These are phyloP conservation scores for Lentinula edodes DNA, from an alignment of 768 basidiomycete species.

Conservation along the genomic window DNA sequence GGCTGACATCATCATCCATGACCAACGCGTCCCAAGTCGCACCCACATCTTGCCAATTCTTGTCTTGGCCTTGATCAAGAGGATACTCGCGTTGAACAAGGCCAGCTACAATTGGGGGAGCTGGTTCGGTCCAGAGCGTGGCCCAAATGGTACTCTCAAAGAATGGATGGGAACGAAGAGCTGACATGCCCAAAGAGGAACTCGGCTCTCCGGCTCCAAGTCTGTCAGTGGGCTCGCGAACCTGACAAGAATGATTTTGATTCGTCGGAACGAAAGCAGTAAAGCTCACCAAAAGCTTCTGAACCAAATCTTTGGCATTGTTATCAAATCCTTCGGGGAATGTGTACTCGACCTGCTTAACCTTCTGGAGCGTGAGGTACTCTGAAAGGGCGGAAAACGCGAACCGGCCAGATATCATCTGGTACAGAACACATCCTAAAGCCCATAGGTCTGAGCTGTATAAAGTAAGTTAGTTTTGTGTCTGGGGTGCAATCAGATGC, in stretches of 20 bases:
- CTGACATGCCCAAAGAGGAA: slow-evolving; percentile 30
- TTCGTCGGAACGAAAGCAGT: not conserved
- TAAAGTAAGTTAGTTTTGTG: slow-evolving; percentile 5
- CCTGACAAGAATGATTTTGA: slow-evolving; percentile 27
- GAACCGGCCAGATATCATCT: slow-evolving; percentile 87
- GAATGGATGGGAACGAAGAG: slow-evolving; percentile 58
- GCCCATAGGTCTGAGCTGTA: slow-evolving; percentile 92
- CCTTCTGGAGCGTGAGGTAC: slow-evolving; percentile 93
- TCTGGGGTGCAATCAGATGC: not conserved
- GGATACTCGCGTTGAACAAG: slow-evolving; percentile 42
- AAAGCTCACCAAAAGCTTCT: slow-evolving; percentile 61
- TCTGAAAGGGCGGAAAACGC: slow-evolving; percentile 90
- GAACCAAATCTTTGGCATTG: slow-evolving; percentile 75
- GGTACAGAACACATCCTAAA: slow-evolving; percentile 89
- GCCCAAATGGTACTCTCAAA: slow-evolving; percentile 56
- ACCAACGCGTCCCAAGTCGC: slow-evolving; percentile 49
- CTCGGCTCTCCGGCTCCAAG: slow-evolving; percentile 50
- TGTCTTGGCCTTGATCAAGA: slow-evolving; percentile 24
- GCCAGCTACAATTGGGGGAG: slow-evolving; percentile 55
- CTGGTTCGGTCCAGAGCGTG: slow-evolving; percentile 57
- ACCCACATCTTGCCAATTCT: slow-evolving; percentile 49
- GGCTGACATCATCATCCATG: slow-evolving; percentile 16
- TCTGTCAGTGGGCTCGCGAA: slow-evolving; percentile 52
- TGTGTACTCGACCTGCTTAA: slow-evolving; percentile 80
- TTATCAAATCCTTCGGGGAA: slow-evolving; percentile 85